Conservation (phyloP, 257 asterid genomes). For the Voacanga thouarsii region DNA sequence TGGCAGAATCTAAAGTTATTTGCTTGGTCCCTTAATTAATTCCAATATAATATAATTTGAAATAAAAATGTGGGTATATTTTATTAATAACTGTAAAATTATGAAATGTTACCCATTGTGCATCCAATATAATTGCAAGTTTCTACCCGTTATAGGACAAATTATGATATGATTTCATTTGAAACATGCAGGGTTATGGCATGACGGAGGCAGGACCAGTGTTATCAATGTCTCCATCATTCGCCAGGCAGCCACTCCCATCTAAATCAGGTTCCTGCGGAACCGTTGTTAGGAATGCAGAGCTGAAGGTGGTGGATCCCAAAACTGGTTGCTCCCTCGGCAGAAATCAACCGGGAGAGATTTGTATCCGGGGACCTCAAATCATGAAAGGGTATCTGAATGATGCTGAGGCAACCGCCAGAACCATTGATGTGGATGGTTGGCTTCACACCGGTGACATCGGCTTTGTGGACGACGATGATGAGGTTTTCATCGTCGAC, state of each 20-base stretch:
- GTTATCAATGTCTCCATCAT: slow-evolving; percentile 64
- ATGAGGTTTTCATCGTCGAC: slow-evolving; percentile 57
- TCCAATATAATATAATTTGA: too few species aligned
- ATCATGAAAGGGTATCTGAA: slow-evolving; percentile 89
- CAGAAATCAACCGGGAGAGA: slow-evolving; percentile 76
- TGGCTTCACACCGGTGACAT: slow-evolving; percentile 96
- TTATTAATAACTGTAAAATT: too few species aligned
- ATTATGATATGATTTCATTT: neutral
- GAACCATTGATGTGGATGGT: slow-evolving; percentile 83
- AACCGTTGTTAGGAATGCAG: slow-evolving; percentile 82
- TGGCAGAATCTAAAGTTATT: too few species aligned
- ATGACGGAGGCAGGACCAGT: slow-evolving; percentile 98
- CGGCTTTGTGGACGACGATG: slow-evolving; percentile 42
- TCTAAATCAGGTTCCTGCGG: slow-evolving; percentile 89
- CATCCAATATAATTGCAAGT: too few species aligned
- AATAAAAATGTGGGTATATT: too few species aligned
- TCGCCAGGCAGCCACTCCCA: slow-evolving; percentile 59
- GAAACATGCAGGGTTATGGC: slow-evolving; percentile 63
- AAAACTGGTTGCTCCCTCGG: slow-evolving; percentile 77
- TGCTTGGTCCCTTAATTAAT: too few species aligned
- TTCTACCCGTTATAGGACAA: too few species aligned
- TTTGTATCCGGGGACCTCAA: slow-evolving; percentile 84
- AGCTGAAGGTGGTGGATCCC: slow-evolving; percentile 77
- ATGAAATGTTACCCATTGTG: too few species aligned
- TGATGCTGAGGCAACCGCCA: slow-evolving; percentile 75